Evolutionary conservation across 192 early-diverging fungal species (phyloP), one percentile per base, ranked within the genome.

Genomic region (Geosiphon pyriformis): DNA sequence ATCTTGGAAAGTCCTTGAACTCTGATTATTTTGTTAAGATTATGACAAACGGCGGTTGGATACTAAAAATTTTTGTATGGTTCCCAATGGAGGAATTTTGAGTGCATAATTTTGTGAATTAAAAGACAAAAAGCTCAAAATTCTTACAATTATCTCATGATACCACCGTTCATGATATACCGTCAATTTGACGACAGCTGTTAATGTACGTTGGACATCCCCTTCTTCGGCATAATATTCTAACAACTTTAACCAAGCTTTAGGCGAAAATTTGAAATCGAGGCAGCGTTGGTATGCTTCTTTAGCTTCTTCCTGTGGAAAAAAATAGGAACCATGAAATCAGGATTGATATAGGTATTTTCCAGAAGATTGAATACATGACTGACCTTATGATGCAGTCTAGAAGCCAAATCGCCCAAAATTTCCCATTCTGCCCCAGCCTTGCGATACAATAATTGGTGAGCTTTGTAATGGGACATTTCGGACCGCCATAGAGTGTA

Each of bases 351-450:
- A 37, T 53, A 25, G 20, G 2, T 30, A 17, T 15, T 4, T 30
- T 7, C 20, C n/a, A 63, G 50, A 73, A 32, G 17, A 48, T n/a
- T 50, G 49, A n/a, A 72, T 23, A 23, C 17, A 48, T 47, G 20
- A 1, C 33, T 72, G 63, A 89, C 87, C 58, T 86, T 82, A 61
- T 96, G 91, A 53, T 89, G 84, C 34, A 99, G 75, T 32, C 97
- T 86, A 49, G 87, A 78, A 0, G 92, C 90, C 52, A 99, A 80
- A 65, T 99, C 94, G 25, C 95, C 97, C 59, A 94, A 90, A 25
- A 95, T 83, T 74, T 99, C 97, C 97, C 97, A 99, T 72, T 99
- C 97, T 32, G 94, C 90, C 58, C 90, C 91, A 22, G 93, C 94
- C 78, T 95, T 95, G 31, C 92, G 90, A 70, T 94, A 93, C 27